Base-by-base conservation (phyloP, 306 rosid species). In the Spatholobus suberectus region DNA sequence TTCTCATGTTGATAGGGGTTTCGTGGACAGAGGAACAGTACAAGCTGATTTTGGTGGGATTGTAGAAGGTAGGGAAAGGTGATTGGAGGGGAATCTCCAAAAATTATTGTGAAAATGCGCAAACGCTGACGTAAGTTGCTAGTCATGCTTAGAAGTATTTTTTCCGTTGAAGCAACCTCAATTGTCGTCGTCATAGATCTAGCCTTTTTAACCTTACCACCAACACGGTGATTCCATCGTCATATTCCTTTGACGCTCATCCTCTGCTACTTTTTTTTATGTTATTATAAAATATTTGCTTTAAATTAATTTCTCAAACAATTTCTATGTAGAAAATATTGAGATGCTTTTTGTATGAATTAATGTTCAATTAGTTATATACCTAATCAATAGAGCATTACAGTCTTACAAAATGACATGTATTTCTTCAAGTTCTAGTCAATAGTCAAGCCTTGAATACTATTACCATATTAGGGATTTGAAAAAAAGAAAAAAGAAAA, bases 1-100 rank as follows among this genome's bases (percentile, higher is more conserved):
- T n/a, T n/a, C n/a, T n/a, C n/a, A n/a, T 6, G 1, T 21, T 74
- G 13, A 23, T 43, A 96, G 99, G 99, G 10, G 92, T 96, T 70
- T 98, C 99, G 11, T 96, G 99, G 99, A 94, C 99, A 57, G 99
- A 96, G 87, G 98, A 94, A 46, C 98, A 96, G 80, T 98, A 96
- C 90, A 96, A 94, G 88, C 89, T 96, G 47, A 94, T 96, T 58
- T 73, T 96, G 89, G 76, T 91, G 46, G 99, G 99, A 83, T 88
- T 96, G 85, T 95, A 94, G 89, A 90, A 91, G 82, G 99, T 94
- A 17, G 99, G 99, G 43, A 96, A 96, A 77, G 99, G 99, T 58
- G 99, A 96, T 83, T 96, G 99, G 99, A 91, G 99, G 73, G 98
- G 99, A 84, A 96, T 96, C 84, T 94, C 99, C 0, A 90, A 92